Conservation (phyloP, 2,329 filamentous ascomycete genomes). For the Periconia digitata region DNA sequence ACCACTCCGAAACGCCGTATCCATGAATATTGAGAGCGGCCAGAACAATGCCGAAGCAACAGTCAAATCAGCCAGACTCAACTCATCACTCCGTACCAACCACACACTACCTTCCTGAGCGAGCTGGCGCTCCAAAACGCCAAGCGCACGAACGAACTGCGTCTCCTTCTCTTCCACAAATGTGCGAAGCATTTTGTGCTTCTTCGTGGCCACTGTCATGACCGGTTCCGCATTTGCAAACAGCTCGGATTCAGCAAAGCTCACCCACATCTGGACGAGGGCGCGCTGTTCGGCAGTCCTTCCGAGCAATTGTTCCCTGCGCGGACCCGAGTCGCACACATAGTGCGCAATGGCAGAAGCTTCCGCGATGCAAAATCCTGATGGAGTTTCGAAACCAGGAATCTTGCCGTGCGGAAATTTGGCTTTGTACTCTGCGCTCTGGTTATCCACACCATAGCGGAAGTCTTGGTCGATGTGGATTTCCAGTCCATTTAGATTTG, state of each 20-base stretch:
- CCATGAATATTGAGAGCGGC: constrained; percentile 19
- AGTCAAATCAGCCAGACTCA: constrained; percentile 25
- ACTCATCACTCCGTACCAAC: constrained; percentile 19
- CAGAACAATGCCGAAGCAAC: constrained; percentile 17
- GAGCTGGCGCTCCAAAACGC: constrained; percentile 16
- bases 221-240: constrained; percentile 11
- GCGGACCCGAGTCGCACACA: constrained; percentile 50
- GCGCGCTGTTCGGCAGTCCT: constrained; percentile 45
- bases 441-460: constrained; percentile 47
- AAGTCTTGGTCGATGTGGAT: constrained; percentile 30
- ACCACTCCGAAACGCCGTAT: constrained; percentile 14
- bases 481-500: constrained; percentile 25
- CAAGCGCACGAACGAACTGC: constrained; percentile 12
- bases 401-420: constrained; percentile 58
- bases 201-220: constrained; percentile 9
- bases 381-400: constrained; percentile 51
- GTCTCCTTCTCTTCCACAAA: constrained; percentile 10
- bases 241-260: constrained; percentile 14
- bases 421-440: constrained; percentile 48
- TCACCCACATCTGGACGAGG: constrained; percentile 50
- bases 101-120: constrained; percentile 12
- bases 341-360: constrained; percentile 52
- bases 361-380: constrained; percentile 52
- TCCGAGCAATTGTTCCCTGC: constrained; percentile 50
- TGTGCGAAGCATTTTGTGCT: constrained; percentile 15